Conservation (phyloP, 2,329 filamentous ascomycete genomes). For the Botrytis medusae region DNA sequence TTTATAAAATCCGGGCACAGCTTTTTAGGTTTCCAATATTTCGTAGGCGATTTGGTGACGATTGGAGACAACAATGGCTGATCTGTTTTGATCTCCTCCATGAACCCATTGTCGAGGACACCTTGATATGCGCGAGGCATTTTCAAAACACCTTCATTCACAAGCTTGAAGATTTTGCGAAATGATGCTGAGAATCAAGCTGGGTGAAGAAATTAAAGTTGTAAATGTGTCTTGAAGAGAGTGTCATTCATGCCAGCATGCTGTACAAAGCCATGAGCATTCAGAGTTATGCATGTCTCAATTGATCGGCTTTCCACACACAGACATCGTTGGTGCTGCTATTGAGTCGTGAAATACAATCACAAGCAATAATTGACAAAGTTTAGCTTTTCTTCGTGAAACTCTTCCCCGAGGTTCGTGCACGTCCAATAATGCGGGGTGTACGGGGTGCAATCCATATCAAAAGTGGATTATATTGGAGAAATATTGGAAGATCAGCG, state of each 20-base stretch:
- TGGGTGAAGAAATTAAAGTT: not conserved
- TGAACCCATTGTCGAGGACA: conserved; percentile 15
- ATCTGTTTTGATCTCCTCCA: conserved; percentile 20
- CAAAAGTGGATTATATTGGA: conserved; percentile 4
- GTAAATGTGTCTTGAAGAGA: not conserved
- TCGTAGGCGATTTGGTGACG: not conserved
- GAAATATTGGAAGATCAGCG: not conserved
- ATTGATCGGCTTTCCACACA: not conserved
- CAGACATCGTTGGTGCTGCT: not conserved
- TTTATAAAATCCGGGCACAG: conserved; percentile 20
- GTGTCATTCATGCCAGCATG: not conserved
- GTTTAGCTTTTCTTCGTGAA: not conserved
- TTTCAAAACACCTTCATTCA: not conserved
- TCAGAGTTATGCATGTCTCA: not conserved
- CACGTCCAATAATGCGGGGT: conserved; percentile 16
- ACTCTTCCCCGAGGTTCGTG: conserved; percentile 7
- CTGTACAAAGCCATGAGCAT: not conserved
- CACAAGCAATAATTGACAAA: conserved; percentile 7
- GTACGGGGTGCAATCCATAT: not conserved
- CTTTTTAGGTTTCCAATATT: conserved; percentile 16
- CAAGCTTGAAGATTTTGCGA: not conserved
- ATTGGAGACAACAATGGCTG: conserved; percentile 1
- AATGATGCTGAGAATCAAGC: not conserved
- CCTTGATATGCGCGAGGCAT: conserved; percentile 21
- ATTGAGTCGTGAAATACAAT: not conserved